Conservation (phyloP, 352 stramenopile species). For the Thraustochytrium striatum region DNA sequence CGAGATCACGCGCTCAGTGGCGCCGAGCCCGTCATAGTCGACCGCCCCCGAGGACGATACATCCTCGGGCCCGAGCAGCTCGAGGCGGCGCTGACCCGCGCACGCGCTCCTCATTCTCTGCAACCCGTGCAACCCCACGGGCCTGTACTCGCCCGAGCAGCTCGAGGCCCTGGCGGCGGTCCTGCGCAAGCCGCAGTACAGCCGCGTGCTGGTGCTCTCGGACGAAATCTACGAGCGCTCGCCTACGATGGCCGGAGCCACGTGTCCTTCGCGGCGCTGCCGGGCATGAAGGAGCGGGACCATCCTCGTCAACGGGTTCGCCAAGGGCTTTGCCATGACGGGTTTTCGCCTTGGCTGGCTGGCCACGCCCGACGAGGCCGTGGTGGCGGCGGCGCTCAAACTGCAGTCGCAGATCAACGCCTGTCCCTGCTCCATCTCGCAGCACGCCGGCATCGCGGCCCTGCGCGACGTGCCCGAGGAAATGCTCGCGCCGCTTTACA, state of each 20-base stretch:
- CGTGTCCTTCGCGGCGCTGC: slow-evolving; percentile 67
- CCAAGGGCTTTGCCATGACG: slow-evolving; percentile 93
- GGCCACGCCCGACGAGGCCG: slow-evolving; percentile 63
- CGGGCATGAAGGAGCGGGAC: slow-evolving; percentile 82
- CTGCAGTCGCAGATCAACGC: slow-evolving; percentile 92
- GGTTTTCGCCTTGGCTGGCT: slow-evolving; percentile 88
- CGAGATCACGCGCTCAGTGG: slow-evolving; percentile 88
- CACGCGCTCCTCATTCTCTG: slow-evolving; percentile 81
- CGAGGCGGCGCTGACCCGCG: slow-evolving; percentile 66
- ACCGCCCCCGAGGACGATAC: slow-evolving; percentile 84
- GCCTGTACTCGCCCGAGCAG: slow-evolving; percentile 61
- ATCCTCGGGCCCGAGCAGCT: slow-evolving; percentile 77
- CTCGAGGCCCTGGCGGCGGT: slow-evolving; percentile 54
- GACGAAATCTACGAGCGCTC: slow-evolving; percentile 96
- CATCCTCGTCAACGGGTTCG: slow-evolving; percentile 91
- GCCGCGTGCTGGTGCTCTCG: slow-evolving; percentile 74
- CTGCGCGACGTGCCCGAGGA: slow-evolving; percentile 58
- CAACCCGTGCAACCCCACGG: slow-evolving; percentile 92
- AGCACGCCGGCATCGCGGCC: slow-evolving; percentile 81
- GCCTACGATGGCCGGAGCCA: slow-evolving; percentile 72
- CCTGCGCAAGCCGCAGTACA: slow-evolving; percentile 52
- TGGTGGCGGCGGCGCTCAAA: slow-evolving; percentile 78
- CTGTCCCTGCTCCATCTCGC: slow-evolving; percentile 82
- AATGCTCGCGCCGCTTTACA: slow-evolving; percentile 46
- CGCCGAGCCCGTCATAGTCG: slow-evolving; percentile 81